Evolutionary conservation across 140 eudicot species (phyloP).

Genomic region (Erigeron philadelphicus): DNA sequence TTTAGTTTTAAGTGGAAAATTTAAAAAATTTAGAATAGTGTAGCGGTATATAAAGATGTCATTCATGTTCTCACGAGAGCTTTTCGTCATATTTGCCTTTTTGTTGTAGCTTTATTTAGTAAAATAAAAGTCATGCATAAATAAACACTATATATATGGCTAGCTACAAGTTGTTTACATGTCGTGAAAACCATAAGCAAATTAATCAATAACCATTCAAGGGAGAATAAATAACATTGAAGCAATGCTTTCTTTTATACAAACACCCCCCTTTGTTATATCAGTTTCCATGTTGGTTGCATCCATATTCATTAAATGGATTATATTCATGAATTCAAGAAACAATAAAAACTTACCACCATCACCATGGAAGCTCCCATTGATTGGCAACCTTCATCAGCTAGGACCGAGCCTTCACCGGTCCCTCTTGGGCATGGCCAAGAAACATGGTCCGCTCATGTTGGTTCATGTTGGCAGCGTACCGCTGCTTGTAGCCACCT

Average conservation of each 20-base stretch:
- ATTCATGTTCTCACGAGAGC: too few species aligned
- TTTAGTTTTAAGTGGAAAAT: too few species aligned
- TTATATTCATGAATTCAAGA: neutral
- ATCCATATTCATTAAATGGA: constrained; percentile 2
- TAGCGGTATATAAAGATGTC: too few species aligned
- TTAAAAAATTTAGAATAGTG: too few species aligned
- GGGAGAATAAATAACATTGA: neutral
- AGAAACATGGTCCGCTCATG: constrained; percentile 16
- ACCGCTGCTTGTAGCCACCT: neutral
- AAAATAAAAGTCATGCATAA: too few species aligned
- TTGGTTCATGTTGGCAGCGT: neutral
- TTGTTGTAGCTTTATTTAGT: too few species aligned
- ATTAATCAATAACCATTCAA: too few species aligned
- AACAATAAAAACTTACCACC: constrained; percentile 31
- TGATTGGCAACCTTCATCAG: constrained; percentile 35
- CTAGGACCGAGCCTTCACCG: constrained; percentile 29
- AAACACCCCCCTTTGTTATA: constrained; percentile 7
- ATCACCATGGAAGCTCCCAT: constrained; percentile 34
- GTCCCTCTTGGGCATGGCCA: neutral
- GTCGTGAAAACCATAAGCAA: too few species aligned
- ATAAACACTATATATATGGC: too few species aligned
- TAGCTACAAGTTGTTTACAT: too few species aligned
- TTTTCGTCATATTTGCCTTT: too few species aligned
- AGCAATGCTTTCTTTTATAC: neutral
- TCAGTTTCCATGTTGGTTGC: neutral